Evolutionary conservation across 2,329 filamentous ascomycete genomes (phyloP).

Genomic region (Xylariaceae sp.): DNA sequence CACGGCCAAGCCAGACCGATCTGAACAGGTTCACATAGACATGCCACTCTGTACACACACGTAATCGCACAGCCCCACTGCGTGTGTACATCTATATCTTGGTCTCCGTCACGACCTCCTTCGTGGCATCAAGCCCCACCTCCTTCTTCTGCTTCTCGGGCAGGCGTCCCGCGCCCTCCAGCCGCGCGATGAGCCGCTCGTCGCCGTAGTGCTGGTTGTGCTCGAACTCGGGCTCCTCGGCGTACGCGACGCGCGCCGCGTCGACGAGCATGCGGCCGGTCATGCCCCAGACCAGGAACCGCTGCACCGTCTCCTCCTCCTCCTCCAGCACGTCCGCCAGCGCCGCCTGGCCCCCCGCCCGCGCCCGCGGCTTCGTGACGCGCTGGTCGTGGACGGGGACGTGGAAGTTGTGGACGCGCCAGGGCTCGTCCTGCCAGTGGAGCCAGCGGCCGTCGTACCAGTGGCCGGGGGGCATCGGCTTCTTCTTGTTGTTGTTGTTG

Average conservation of each 20-base stretch:
- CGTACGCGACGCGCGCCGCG: constrained; percentile 79
- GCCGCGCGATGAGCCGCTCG: constrained; percentile 43
- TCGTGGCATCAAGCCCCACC: constrained; percentile 27
- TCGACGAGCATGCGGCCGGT: constrained; percentile 88
- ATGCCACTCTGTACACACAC: too few species aligned
- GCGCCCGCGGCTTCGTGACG: constrained; percentile 54
- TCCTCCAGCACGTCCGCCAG: constrained; percentile 27
- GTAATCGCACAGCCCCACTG: too few species aligned
- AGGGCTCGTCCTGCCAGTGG: constrained; percentile 71
- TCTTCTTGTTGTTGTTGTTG: constrained; percentile 26
- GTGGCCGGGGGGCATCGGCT: constrained; percentile 45
- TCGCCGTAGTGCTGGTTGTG: constrained; percentile 53
- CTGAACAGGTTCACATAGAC: too few species aligned
- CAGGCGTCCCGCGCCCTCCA: constrained; percentile 41
- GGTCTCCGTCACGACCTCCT: constrained; percentile 33
- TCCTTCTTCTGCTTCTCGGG: constrained; percentile 39
- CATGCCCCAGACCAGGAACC: constrained; percentile 92
- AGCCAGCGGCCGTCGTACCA: constrained; percentile 89
- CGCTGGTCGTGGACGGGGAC: constrained; percentile 72
- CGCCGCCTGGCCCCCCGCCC: constrained; percentile 20
- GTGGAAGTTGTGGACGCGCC: constrained; percentile 88
- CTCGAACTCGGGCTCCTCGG: constrained; percentile 79
- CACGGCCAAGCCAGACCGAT: too few species aligned
- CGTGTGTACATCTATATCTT: too few species aligned
- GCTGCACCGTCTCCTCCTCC: constrained; percentile 38